These are phyloP conservation scores for Phytophthora multivora DNA, from an alignment of 352 stramenopile species.

Conservation along the genomic window DNA sequence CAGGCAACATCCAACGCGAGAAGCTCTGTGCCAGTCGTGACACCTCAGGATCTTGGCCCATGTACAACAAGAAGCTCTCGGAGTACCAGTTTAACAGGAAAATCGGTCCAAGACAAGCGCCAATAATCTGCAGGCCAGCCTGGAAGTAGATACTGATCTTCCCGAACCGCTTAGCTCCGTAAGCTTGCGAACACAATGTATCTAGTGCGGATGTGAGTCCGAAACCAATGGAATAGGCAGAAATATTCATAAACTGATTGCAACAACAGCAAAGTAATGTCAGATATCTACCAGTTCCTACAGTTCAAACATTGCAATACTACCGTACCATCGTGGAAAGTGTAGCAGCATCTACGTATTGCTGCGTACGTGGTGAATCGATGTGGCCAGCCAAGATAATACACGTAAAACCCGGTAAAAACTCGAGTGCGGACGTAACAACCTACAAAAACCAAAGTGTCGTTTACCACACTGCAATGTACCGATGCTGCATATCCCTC, in stretches of 20 bases:
- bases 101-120: background rate
- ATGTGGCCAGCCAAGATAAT: background rate
- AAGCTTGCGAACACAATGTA: background rate
- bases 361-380: background rate
- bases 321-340: background rate
- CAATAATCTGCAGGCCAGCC: background rate
- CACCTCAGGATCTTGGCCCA: background rate
- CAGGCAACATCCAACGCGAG: conserved; percentile 1
- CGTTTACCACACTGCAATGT: background rate
- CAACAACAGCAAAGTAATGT: background rate
- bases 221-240: background rate
- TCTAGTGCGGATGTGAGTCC: background rate
- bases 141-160: background rate
- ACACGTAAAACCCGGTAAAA: background rate
- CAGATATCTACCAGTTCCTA: background rate
- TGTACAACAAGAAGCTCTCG: background rate
- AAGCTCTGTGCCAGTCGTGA: background rate
- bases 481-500: too few relatives aligned
- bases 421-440: background rate
- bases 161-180: background rate
- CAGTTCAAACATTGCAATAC: background rate
- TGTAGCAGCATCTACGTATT: background rate
- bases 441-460: background rate
- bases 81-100: background rate
- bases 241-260: background rate